These are phyloP conservation scores for Penicillium chermesinum DNA, from an alignment of 495 filamentous ascomycete genomes.

Conservation along the genomic window DNA sequence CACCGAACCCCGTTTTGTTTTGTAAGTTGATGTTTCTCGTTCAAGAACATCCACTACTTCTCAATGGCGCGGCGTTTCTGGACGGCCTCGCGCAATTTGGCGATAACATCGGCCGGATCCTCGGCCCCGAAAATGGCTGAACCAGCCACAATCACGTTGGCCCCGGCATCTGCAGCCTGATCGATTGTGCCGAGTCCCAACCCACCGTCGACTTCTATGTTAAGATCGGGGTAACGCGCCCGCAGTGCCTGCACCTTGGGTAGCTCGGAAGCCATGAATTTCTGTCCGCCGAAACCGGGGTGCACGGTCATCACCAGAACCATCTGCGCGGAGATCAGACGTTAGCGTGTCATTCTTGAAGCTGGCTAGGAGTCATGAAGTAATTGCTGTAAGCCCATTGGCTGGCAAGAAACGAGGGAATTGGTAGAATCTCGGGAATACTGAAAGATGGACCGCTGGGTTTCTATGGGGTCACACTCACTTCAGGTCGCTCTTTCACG, in stretches of 20 bases:
- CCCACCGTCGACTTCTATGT: slow-evolving; percentile 97
- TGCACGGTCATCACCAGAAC: slow-evolving; percentile 98
- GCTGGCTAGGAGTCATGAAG: no score
- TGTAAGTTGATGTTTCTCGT: not conserved
- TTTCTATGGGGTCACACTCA: slow-evolving; percentile 39
- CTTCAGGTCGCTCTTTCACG: slow-evolving; percentile 79
- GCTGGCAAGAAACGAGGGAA: not conserved
- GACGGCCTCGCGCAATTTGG: slow-evolving; percentile 70
- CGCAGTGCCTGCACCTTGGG: slow-evolving; percentile 87
- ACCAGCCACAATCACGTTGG: slow-evolving; percentile 98
- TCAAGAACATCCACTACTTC: not conserved
- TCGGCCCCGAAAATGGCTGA: slow-evolving; percentile 92
- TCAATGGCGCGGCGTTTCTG: slow-evolving; percentile 46
- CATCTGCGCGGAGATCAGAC: slow-evolving; percentile 64
- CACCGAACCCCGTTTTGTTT: slow-evolving; percentile 23
- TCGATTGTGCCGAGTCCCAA: slow-evolving; percentile 85
- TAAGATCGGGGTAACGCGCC: slow-evolving; percentile 77
- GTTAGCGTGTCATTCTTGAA: no score
- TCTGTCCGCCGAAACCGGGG: slow-evolving; percentile 95
- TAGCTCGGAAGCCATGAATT: slow-evolving; percentile 93
- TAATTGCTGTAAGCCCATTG: no score
- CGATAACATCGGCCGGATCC: slow-evolving; percentile 81
- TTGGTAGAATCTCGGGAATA: not conserved
- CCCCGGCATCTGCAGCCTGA: slow-evolving; percentile 89
- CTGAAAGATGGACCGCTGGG: no score